Conservation (phyloP, 2,329 filamentous ascomycete species). For the Exophiala sp. region DNA sequence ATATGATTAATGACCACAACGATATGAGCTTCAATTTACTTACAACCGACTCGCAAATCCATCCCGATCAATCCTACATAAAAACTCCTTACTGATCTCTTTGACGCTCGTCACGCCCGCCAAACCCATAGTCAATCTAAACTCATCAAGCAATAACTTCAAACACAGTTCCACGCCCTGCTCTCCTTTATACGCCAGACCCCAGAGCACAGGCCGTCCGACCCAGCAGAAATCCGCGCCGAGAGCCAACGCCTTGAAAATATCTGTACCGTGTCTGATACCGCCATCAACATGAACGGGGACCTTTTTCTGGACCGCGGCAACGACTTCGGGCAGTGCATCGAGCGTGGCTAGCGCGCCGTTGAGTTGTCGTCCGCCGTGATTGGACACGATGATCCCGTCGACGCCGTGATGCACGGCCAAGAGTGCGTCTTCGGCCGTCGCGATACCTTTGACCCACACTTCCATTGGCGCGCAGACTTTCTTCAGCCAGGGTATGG, state of each 20-base stretch:
- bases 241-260: slow-evolving; percentile 56
- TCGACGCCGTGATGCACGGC: slow-evolving; percentile 36
- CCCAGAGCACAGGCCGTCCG: slow-evolving; percentile 50
- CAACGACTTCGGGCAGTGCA: slow-evolving; percentile 30
- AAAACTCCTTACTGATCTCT: slow-evolving; percentile 33
- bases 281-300: slow-evolving; percentile 53
- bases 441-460: slow-evolving; percentile 29
- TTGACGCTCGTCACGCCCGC: slow-evolving; percentile 27
- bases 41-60: slow-evolving; percentile 30
- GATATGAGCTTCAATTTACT: too few species aligned
- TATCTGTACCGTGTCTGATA: slow-evolving; percentile 54
- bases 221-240: slow-evolving; percentile 51
- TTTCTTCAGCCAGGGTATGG: slow-evolving; percentile 24
- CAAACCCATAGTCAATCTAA: slow-evolving; percentile 30
- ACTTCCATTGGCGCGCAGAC: slow-evolving; percentile 21
- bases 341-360: slow-evolving; percentile 39
- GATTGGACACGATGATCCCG: slow-evolving; percentile 39
- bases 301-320: slow-evolving; percentile 29
- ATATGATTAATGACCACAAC: too few species aligned
- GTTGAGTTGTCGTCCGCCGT: slow-evolving; percentile 39
- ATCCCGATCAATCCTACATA: slow-evolving; percentile 38
- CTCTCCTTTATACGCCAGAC: slow-evolving; percentile 36
- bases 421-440: slow-evolving; percentile 36
- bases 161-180: slow-evolving; percentile 30
- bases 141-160: slow-evolving; percentile 29